Percentiles rank a stretch among this genome's conserved stretches.
phyloP scores from a whole-genome alignment of 768 basidiomycete genomes.

The Psilocybe sp. region DNA sequence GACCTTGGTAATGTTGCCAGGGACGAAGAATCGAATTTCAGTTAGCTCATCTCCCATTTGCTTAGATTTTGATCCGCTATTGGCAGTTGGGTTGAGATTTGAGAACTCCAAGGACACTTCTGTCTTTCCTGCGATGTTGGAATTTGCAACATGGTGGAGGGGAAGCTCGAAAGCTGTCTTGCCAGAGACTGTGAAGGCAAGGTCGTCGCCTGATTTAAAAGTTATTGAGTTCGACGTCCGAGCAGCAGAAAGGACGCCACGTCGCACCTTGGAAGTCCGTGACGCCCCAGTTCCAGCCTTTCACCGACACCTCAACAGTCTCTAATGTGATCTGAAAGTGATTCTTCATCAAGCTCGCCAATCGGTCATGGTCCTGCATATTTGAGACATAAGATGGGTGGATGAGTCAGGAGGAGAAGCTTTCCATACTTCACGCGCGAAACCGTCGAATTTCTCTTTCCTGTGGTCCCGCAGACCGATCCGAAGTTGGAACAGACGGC shows the following conservation, averaged over 20 bases:
- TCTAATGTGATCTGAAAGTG: slow-evolving; percentile 87
- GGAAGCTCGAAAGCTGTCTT: slow-evolving; percentile 90
- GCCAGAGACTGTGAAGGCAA: slow-evolving; percentile 87
- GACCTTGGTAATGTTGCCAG: slow-evolving; percentile 62
- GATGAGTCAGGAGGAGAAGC: neutral
- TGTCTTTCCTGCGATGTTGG: slow-evolving; percentile 94
- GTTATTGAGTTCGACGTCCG: slow-evolving; percentile 1
- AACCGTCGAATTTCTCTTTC: slow-evolving; percentile 90
- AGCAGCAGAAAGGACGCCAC: neutral
- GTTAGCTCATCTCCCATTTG: slow-evolving; percentile 79
- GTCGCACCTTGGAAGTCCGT: slow-evolving; percentile 88
- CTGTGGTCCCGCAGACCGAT: slow-evolving; percentile 76
- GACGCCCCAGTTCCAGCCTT: slow-evolving; percentile 98
- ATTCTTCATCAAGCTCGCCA: slow-evolving; percentile 79
- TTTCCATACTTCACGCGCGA: slow-evolving; percentile 75
- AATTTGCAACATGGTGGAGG: slow-evolving; percentile 84
- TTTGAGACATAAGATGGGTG: neutral
- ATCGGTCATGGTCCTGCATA: slow-evolving; percentile 81
- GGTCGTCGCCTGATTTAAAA: slow-evolving; percentile 67
- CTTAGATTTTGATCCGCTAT: slow-evolving; percentile 32
- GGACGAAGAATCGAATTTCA: slow-evolving; percentile 95
- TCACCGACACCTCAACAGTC: slow-evolving; percentile 80
- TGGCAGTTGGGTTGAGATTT: slow-evolving; percentile 34
- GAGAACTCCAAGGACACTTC: slow-evolving; percentile 99
- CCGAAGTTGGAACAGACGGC: slow-evolving; percentile 87